Evolutionary conservation across 352 stramenopile species (phyloP).

Genomic region (Pythium rishiriense): DNA sequence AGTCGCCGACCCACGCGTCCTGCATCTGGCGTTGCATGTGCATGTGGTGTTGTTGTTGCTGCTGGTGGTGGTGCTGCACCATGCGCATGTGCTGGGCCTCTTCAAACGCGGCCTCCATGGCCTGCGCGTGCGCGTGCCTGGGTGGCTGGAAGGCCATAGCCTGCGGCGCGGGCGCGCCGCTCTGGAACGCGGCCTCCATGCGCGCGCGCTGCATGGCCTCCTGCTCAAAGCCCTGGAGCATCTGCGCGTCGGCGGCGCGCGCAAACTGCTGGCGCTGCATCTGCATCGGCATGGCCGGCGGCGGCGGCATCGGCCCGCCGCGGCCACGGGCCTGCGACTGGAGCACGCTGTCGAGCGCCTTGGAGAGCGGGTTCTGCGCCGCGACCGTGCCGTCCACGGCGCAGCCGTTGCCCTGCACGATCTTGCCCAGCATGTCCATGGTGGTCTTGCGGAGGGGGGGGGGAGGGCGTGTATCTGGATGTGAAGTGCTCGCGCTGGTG

Average conservation of each 20-base stretch:
- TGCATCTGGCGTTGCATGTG: slow-evolving; percentile 45
- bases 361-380: slow-evolving; percentile 83
- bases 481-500: background rate
- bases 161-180: slow-evolving; percentile 31
- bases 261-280: slow-evolving; percentile 73
- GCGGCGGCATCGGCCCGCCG: slow-evolving; percentile 32
- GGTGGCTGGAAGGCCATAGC: slow-evolving; percentile 44
- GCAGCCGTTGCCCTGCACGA: slow-evolving; percentile 81
- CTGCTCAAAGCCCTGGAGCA: slow-evolving; percentile 64
- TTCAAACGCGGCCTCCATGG: slow-evolving; percentile 61
- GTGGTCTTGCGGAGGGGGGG: background rate
- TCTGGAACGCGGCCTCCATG: slow-evolving; percentile 72
- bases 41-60: slow-evolving; percentile 27
- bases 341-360: slow-evolving; percentile 74
- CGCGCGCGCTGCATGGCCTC: slow-evolving; percentile 57
- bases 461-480: background rate
- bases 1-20: slow-evolving; percentile 70
- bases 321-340: slow-evolving; percentile 50
- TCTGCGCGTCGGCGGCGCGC: slow-evolving; percentile 47
- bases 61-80: slow-evolving; percentile 42
- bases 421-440: slow-evolving; percentile 86
- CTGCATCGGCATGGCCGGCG: slow-evolving; percentile 58
- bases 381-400: slow-evolving; percentile 79
- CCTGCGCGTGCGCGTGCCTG: slow-evolving; percentile 43
- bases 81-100: slow-evolving; percentile 34